phyloP scores from a whole-genome alignment of 257 asterid genomes.

The Gynochthodes officinalis region DNA sequence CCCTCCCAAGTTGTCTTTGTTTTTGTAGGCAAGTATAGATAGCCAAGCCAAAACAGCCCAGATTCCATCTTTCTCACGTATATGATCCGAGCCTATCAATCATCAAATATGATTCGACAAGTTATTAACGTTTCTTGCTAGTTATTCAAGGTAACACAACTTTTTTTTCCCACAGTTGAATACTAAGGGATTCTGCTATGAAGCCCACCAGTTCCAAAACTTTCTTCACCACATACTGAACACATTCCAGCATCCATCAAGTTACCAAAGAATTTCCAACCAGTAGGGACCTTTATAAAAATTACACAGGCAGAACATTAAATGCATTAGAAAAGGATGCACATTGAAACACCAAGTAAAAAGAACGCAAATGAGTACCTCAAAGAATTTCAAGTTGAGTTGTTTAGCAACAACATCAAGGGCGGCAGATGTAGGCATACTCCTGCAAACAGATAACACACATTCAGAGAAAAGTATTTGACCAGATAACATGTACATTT shows the following conservation, averaged over 20 bases:
- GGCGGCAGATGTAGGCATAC: conserved; percentile 99
- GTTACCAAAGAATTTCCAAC: conserved; percentile 99
- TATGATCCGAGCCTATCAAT: conserved; percentile 88
- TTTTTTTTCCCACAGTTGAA: neutral
- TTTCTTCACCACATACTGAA: conserved; percentile 98
- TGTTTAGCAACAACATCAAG: conserved; percentile 92
- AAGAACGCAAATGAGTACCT: conserved; percentile 39
- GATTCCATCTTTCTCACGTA: conserved; percentile 98
- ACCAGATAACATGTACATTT: conserved; percentile 9
- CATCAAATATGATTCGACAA: conserved; percentile 2
- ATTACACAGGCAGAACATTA: neutral
- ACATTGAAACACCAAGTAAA: neutral
- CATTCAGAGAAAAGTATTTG: neutral
- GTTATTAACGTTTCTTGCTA: neutral
- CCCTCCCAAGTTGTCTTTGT: conserved; percentile 74
- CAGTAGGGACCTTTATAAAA: conserved; percentile 82
- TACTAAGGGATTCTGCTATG: neutral
- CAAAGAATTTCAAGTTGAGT: conserved; percentile 86
- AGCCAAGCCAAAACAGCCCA: conserved; percentile 99
- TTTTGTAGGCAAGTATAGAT: conserved; percentile 82
- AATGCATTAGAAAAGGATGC: conserved; percentile 8
- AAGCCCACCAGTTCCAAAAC: conserved; percentile 94
- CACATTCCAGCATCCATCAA: conserved; percentile 99
- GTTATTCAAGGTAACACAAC: neutral
- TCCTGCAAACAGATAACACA: conserved; percentile 52